Conservation (phyloP, 805 yeast species). For the Tetrapisispora taiwanensis region DNA sequence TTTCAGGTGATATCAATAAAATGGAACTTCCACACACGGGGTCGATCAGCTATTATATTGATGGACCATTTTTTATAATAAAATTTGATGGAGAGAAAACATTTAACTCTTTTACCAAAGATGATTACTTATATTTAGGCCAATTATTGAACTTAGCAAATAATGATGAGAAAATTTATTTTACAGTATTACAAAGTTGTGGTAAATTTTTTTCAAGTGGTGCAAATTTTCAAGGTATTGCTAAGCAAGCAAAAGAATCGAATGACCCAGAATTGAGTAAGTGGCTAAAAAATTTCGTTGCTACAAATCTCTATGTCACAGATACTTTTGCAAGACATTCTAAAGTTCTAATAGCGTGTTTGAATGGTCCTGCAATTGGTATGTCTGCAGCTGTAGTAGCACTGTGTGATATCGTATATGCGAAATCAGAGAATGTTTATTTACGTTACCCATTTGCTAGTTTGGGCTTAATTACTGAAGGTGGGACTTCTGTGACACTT, state of each 20-base stretch:
- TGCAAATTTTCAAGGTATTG: constrained; percentile 48
- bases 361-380: constrained; percentile 86
- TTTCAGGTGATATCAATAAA: too few relatives aligned
- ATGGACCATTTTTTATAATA: constrained; percentile 42
- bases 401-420: constrained; percentile 69
- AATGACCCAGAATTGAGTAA: constrained; percentile 24
- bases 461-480: constrained; percentile 76
- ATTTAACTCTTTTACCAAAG: constrained; percentile 57
- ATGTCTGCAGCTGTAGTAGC: constrained; percentile 62
- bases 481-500: constrained; percentile 60
- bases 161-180: constrained; percentile 45
- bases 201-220: constrained; percentile 81
- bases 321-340: constrained; percentile 58
- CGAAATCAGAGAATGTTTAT: constrained; percentile 46
- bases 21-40: constrained; percentile 1
- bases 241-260: constrained; percentile 2
- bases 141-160: constrained; percentile 53
- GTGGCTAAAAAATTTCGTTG: constrained; percentile 52
- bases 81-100: constrained; percentile 51
- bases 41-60: constrained; percentile 8
- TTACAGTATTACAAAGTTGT: constrained; percentile 57
- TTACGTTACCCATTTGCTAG: constrained; percentile 70
- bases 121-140: constrained; percentile 54
- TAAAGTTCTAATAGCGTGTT: constrained; percentile 59
- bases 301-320: constrained; percentile 62